Base-by-base conservation (phyloP, 2,329 filamentous ascomycete genomes). In the Colletotrichum filicis region DNA sequence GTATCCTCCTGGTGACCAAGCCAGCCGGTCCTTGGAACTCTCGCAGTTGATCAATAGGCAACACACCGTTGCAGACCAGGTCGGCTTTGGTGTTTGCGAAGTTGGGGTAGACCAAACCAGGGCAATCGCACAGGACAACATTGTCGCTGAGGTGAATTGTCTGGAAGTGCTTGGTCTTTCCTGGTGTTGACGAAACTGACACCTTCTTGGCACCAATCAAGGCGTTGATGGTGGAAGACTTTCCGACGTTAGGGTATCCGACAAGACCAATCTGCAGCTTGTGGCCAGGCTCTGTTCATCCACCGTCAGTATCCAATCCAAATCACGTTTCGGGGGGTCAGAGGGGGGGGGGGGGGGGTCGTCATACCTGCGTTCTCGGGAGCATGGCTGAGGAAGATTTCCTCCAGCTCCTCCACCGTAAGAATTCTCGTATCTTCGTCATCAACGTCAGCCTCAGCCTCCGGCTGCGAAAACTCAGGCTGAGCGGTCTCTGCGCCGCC, bases 161-260 rank as follows among this genome's bases (percentile, higher is more conserved):
- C 83, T 99, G 97, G 86, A 99, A 99, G 80, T 99, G 97, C 86
- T 99, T 99, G 16, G 97, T 99, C 86, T 99, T 99, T 81, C 97
- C 97, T 4, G 97, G 97, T 1, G 97, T 99, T 16, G 96, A 93
- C 19, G 97, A 99, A 52, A 99, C 97, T 0, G 96, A 98, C 6
- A 99, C 97, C 85, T 98, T 99, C 87, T 98, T 99, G 68, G 97
- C 92, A 63, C 97, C 97, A 71, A 98, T 95, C n/a, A 99, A 90
- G 55, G 97, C 96, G 85, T 99, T 99, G 88, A 99, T 99, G 19
- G 97, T 99, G 61, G 95, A 98, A 1, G 97, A 99, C 85, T 99
- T 99, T 85, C 97, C 97, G 75, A 99, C 97, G 85, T 99, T 99
- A 79, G 97, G 97, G 84, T 99, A 99, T 72, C 97, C 97, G 49